phyloP scores from a whole-genome alignment of 306 rosid genomes.

The Mimosa bimucronata region DNA sequence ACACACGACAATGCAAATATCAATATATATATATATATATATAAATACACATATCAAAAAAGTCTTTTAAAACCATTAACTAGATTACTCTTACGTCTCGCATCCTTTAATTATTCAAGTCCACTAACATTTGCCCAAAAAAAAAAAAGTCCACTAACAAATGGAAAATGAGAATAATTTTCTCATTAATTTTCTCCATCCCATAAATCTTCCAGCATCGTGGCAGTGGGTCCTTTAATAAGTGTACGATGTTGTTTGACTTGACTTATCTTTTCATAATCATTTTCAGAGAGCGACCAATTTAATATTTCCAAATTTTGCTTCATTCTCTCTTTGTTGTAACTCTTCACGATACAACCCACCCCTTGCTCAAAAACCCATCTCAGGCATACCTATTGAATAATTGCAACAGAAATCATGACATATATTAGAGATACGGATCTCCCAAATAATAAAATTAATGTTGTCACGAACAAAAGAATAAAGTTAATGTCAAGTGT shows the following conservation, averaged over 20 bases:
- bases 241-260: slow-evolving; percentile 42
- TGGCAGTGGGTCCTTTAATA: slow-evolving; percentile 51
- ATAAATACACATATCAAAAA: too few relatives aligned
- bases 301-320: slow-evolving; percentile 48
- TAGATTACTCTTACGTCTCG: too few relatives aligned
- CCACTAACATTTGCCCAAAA: too few relatives aligned
- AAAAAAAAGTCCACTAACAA: too few relatives aligned
- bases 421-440: not conserved
- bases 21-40: too few relatives aligned
- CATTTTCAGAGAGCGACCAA: slow-evolving; percentile 42
- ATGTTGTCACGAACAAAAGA: too few relatives aligned
- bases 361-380: slow-evolving; percentile 51
- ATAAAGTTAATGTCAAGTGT: too few relatives aligned
- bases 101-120: too few relatives aligned
- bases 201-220: slow-evolving; percentile 48
- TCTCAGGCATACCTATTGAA: slow-evolving; percentile 43
- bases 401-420: not conserved
- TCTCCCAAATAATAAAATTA: too few relatives aligned
- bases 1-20: too few relatives aligned
- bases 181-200: slow-evolving; percentile 36
- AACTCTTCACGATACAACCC: slow-evolving; percentile 45
- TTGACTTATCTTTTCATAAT: slow-evolving; percentile 44
- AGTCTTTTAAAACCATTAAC: too few relatives aligned
- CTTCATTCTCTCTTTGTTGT: slow-evolving; percentile 48
- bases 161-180: too few relatives aligned